Conservation (phyloP, 2,329 filamentous ascomycete species). For the Rutstroemia sp. region DNA sequence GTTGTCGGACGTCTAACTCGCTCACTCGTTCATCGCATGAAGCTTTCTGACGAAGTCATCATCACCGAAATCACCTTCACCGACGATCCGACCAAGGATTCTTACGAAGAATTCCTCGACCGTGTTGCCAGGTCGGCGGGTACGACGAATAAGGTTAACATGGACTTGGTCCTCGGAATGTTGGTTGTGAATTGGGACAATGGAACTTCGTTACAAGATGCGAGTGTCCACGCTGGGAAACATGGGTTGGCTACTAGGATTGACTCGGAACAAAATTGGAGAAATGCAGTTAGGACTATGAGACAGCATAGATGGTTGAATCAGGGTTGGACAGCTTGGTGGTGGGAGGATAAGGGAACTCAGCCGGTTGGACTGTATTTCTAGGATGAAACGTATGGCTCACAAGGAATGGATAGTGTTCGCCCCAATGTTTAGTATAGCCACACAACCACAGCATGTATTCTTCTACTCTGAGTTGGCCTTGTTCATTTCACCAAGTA, state of each 20-base stretch:
- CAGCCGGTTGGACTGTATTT: neutral
- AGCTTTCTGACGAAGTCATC: neutral
- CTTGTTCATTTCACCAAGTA: too few species aligned
- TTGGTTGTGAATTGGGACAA: neutral
- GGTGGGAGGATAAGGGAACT: neutral
- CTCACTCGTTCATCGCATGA: neutral
- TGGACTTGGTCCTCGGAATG: neutral
- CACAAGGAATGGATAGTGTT: too few species aligned
- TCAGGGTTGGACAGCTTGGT: neutral
- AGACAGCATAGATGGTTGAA: neutral
- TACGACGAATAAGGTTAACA: too few species aligned
- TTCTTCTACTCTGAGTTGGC: too few species aligned
- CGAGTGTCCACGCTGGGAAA: neutral
- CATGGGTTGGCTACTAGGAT: neutral
- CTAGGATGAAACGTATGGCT: neutral
- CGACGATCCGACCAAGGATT: neutral
- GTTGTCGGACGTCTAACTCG: neutral
- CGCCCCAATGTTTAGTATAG: too few species aligned
- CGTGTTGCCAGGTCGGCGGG: neutral
- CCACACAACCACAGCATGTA: too few species aligned
- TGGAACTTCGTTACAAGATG: neutral
- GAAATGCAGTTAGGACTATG: neutral
- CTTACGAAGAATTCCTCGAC: neutral
- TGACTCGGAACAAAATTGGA: neutral
- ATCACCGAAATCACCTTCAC: neutral